A percentile compares a stretch with the other conserved stretches of the same genome.
phyloP scores from a whole-genome alignment of 1,284 basidiomycete genomes.

The Fomitopsis pinicola region DNA sequence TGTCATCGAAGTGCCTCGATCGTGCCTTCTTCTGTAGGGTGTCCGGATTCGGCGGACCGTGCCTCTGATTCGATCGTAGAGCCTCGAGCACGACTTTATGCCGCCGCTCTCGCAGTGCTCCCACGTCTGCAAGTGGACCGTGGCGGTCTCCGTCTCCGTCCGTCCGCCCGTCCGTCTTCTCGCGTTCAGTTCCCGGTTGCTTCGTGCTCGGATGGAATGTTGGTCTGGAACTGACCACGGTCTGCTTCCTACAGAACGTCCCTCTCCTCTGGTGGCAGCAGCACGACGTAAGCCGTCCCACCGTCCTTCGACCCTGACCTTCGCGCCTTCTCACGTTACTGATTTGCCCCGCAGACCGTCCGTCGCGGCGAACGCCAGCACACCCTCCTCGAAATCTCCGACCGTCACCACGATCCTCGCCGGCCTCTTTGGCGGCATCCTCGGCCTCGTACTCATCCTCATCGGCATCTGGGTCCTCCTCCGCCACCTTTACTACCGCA shows the following conservation, averaged over 20 bases:
- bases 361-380: background rate
- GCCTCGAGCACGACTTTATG: no score
- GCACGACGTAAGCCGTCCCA: background rate
- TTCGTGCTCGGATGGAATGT: background rate
- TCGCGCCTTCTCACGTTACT: background rate
- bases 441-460: conserved; percentile 14
- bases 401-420: conserved; percentile 18
- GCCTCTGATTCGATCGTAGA: no score
- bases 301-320: background rate
- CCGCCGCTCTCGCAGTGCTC: no score
- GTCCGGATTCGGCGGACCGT: no score
- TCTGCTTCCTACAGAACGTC: background rate
- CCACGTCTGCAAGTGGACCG: background rate
- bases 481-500: conserved; percentile 10
- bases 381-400: conserved; percentile 5
- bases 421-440: conserved; percentile 17
- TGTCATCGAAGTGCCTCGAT: no score
- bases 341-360: background rate
- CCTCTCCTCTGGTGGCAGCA: background rate
- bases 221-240: background rate
- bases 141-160: background rate
- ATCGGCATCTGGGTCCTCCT: conserved; percentile 12
- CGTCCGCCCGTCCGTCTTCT: background rate
- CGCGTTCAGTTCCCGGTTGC: background rate
- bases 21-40: no score